Percentiles rank a stretch among this genome's conserved stretches.
phyloP scores from a whole-genome alignment of 2,329 filamentous ascomycete species.

The Aspergillus spinulosporus region DNA sequence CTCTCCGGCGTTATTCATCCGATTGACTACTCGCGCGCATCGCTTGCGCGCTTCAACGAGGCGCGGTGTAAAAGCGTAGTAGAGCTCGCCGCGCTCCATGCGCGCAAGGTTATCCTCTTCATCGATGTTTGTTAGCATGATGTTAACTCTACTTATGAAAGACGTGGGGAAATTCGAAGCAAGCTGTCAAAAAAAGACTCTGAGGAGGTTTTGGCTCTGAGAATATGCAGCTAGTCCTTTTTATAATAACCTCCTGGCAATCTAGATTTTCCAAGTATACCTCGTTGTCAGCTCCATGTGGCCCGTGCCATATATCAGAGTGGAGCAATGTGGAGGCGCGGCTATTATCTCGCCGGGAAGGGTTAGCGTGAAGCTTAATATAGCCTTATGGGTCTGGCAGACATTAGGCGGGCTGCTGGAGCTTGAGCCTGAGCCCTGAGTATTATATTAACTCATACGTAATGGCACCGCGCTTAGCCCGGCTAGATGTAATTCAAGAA shows the following conservation, averaged over 20 bases:
- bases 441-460: too few species aligned
- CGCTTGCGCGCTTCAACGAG: conserved; percentile 60
- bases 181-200: too few species aligned
- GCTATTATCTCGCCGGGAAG: not conserved
- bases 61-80: conserved; percentile 67
- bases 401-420: not conserved
- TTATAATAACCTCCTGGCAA: not conserved
- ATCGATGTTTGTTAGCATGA: conserved; percentile 16
- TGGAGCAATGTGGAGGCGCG: not conserved
- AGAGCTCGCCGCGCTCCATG: conserved; percentile 66
- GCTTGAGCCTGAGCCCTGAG: too few species aligned
- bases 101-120: conserved; percentile 22
- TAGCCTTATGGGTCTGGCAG: not conserved
- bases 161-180: too few species aligned
- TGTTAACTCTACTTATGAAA: not conserved
- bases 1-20: conserved; percentile 47
- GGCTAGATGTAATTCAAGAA: too few species aligned
- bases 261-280: not conserved
- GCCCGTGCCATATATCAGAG: not conserved
- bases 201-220: too few species aligned
- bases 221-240: too few species aligned
- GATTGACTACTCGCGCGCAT: conserved; percentile 58
- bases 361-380: not conserved
- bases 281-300: not conserved
- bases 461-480: too few species aligned